Conservation (phyloP, 164 flowering plant species). For the Akebia trifoliata region DNA sequence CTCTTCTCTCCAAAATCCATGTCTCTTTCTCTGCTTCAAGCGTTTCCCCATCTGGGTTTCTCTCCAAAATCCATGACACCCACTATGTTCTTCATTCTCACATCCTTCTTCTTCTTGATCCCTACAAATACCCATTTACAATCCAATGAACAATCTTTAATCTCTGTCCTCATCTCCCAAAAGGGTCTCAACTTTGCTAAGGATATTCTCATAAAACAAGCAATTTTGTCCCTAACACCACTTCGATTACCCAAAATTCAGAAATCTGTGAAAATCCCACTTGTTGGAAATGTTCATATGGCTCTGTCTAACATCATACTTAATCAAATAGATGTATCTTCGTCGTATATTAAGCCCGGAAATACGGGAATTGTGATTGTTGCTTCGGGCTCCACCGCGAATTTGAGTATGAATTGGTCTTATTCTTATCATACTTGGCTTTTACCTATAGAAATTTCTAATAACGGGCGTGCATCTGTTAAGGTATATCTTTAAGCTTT, state of each 20-base stretch:
- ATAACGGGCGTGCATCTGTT: slow-evolving; percentile 65
- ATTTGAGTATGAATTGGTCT: slow-evolving; percentile 70
- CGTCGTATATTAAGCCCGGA: slow-evolving; percentile 49
- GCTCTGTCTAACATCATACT: slow-evolving; percentile 53
- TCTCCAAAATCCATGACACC: slow-evolving; percentile 16
- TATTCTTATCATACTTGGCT: slow-evolving; percentile 65
- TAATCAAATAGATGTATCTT: slow-evolving; percentile 36
- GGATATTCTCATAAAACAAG: slow-evolving; percentile 49
- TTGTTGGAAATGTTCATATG: slow-evolving; percentile 55
- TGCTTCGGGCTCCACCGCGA: slow-evolving; percentile 62
- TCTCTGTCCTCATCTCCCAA: slow-evolving; percentile 44
- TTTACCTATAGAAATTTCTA: slow-evolving; percentile 50
- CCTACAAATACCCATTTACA: slow-evolving; percentile 22
- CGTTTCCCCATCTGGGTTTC: no score
- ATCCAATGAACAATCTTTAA: slow-evolving; percentile 35
- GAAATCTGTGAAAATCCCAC: slow-evolving; percentile 47
- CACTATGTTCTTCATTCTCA: slow-evolving; percentile 15
- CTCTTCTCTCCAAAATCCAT: no score
- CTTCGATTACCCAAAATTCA: slow-evolving; percentile 54
- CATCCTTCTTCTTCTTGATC: slow-evolving; percentile 20
- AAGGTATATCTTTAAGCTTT: slow-evolving; percentile 34
- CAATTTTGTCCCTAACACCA: slow-evolving; percentile 52
- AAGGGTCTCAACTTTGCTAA: slow-evolving; percentile 74
- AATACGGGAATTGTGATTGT: slow-evolving; percentile 54
- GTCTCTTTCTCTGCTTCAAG: not conserved